Base-by-base conservation (phyloP, 768 basidiomycete species). In the Chalciporus chontae region DNA sequence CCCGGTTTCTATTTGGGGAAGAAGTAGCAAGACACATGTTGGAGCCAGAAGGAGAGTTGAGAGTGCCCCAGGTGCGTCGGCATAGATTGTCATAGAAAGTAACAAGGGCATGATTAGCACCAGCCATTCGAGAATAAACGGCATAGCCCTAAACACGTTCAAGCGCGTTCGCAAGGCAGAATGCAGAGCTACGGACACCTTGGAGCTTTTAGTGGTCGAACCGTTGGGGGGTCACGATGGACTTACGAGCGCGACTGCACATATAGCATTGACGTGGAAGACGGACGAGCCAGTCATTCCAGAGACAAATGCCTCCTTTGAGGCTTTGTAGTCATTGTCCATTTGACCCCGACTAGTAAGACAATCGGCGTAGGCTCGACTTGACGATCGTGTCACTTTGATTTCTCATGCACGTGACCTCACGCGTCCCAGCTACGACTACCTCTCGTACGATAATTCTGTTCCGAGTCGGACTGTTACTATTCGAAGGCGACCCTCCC, bases 251-350 rank as follows among this genome's bases (percentile, higher is more conserved):
- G 79, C 80, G 7, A 81, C 79, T 18, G 72, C 54, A n/a, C 83
- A 86, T 23, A 94, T 71, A 42, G 77, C 56, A 61, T 91, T 89
- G 57, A 94, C 73, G 59, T 85, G 81, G 2, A 63, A 63, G 3
- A 94, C 72, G 3, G 83, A 78, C 0, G 87, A 86, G 2, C 93
- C 93, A 1, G 75, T 76, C 68, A 76, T 79, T 34, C 82, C 80
- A 7, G 89, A 83, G 34, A 92, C 85, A 60, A 94, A 95, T 0
- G 79, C 80, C 71, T 91, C 88, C 67, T 95, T 95, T 8, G 77
- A 80, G 8, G 73, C 56, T 66, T 90, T 93, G 77, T 94, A 94
- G 40, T 51, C 19, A 34, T 42, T 14, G 47, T 51, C 47, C 66
- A 60, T 66, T 23, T 50, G 42, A 13, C 13, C n/a, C 39, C n/a